These are phyloP conservation scores for Fusarium buharicum DNA, from an alignment of 2,329 filamentous ascomycete genomes.

Conservation along the genomic window DNA sequence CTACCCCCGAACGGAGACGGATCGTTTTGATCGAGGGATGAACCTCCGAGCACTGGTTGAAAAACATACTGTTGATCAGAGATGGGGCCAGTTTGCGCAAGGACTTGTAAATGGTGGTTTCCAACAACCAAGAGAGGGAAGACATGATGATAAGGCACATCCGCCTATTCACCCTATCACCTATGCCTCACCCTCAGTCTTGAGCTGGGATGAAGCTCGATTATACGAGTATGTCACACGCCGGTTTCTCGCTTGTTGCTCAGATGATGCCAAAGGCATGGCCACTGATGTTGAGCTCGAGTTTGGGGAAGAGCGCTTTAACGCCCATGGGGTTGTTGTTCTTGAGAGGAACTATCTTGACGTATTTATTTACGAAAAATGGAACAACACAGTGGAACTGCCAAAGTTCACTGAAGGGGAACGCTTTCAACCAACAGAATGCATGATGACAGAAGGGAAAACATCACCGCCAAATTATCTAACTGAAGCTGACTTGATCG, in stretches of 20 bases:
- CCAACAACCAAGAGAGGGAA: conserved; percentile 81
- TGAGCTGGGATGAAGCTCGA: conserved; percentile 73
- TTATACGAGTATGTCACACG: conserved; percentile 94
- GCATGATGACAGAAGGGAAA: conserved; percentile 89
- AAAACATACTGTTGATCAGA: conserved; percentile 80
- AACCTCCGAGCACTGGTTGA: conserved; percentile 81
- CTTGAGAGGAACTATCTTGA: conserved; percentile 92
- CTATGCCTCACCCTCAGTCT: conserved; percentile 75
- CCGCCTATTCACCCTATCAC: conserved; percentile 96
- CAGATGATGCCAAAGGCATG: conserved; percentile 89
- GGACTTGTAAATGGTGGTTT: conserved; percentile 80
- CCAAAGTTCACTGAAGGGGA: conserved; percentile 84
- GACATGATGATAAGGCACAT: conserved; percentile 95
- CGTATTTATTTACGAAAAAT: conserved; percentile 95
- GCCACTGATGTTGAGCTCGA: conserved; percentile 85
- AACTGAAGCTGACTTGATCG: conserved; percentile 94
- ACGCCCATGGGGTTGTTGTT: conserved; percentile 84
- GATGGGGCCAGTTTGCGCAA: conserved; percentile 86
- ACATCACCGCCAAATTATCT: conserved; percentile 86
- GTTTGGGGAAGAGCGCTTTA: conserved; percentile 86
- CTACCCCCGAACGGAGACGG: conserved; percentile 96
- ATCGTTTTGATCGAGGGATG: conserved; percentile 92
- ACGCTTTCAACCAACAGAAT: conserved; percentile 86
- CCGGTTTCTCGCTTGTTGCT: conserved; percentile 94
- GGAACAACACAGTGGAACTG: conserved; percentile 86